A percentile compares a stretch with the other conserved stretches of the same genome.
phyloP scores from a whole-genome alignment of 495 filamentous ascomycete genomes.

The Neurospora hispaniola region DNA sequence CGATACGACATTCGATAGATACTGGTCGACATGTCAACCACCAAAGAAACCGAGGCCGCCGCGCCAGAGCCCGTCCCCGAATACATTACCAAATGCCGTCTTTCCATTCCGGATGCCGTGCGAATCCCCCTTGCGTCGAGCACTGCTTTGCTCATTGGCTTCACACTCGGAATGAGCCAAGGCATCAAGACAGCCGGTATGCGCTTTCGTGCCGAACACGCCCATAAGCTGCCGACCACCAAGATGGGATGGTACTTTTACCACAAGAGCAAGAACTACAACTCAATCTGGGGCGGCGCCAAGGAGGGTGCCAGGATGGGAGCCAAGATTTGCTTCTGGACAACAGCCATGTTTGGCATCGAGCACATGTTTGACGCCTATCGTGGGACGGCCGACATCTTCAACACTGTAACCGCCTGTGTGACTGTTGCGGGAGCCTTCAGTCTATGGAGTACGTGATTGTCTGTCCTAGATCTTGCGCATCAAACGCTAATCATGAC shows the following conservation, averaged over 20 bases:
- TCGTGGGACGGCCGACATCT: slow-evolving; percentile 56
- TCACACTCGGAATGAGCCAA: slow-evolving; percentile 58
- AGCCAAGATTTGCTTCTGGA: slow-evolving; percentile 54
- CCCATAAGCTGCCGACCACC: slow-evolving; percentile 76
- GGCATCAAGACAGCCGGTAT: slow-evolving; percentile 63
- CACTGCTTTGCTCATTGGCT: slow-evolving; percentile 52
- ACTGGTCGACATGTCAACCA: neutral
- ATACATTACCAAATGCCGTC: slow-evolving; percentile 36
- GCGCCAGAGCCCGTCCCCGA: slow-evolving; percentile 1
- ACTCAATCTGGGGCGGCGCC: slow-evolving; percentile 59
- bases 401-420: slow-evolving; percentile 69
- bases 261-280: slow-evolving; percentile 95
- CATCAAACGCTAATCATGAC: slow-evolving; percentile 7
- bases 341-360: slow-evolving; percentile 56
- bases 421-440: slow-evolving; percentile 75
- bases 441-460: slow-evolving; percentile 67
- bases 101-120: slow-evolving; percentile 44
- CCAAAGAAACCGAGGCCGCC: slow-evolving; percentile 8
- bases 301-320: slow-evolving; percentile 71
- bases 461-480: neutral
- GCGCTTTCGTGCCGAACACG: slow-evolving; percentile 84
- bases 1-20: neutral
- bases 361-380: slow-evolving; percentile 79
- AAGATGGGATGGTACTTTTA: slow-evolving; percentile 90
- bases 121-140: slow-evolving; percentile 53